These are phyloP conservation scores for Halophytophthora batemanensis DNA, from an alignment of 352 stramenopile species.

Conservation along the genomic window DNA sequence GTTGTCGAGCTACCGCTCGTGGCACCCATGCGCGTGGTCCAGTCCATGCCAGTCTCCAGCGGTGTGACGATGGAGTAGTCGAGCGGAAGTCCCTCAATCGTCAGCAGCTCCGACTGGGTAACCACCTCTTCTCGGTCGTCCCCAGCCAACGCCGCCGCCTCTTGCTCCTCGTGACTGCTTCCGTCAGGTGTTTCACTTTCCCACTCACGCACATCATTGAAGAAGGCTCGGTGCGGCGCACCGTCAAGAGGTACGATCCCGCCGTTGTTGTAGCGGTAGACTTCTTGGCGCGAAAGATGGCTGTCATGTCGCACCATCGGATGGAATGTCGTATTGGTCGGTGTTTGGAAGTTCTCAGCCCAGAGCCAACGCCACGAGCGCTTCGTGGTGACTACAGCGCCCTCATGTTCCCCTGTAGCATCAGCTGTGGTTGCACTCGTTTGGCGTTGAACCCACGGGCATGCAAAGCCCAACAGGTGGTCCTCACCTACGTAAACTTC, in stretches of 20 bases:
- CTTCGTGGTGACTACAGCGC: slow-evolving; percentile 38
- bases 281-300: slow-evolving; percentile 71
- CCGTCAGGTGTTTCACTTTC: slow-evolving; percentile 44
- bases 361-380: slow-evolving; percentile 61
- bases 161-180: slow-evolving; percentile 33
- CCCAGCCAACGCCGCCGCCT: slow-evolving; percentile 9
- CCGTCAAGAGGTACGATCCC: slow-evolving; percentile 85
- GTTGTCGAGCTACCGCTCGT: slow-evolving; percentile 14
- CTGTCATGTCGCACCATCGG: slow-evolving; percentile 84
- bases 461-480: slow-evolving; percentile 89
- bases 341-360: slow-evolving; percentile 24
- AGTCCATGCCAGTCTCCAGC: slow-evolving; percentile 54
- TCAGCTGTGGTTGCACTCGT: slow-evolving; percentile 5
- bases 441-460: slow-evolving; percentile 43
- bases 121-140: slow-evolving; percentile 46
- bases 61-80: slow-evolving; percentile 53
- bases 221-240: slow-evolving; percentile 71
- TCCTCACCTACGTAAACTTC: slow-evolving; percentile 95
- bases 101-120: slow-evolving; percentile 49
- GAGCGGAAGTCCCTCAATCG: slow-evolving; percentile 39
- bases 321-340: slow-evolving; percentile 41
- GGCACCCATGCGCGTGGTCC: slow-evolving; percentile 16
- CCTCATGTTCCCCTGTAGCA: slow-evolving; percentile 16
- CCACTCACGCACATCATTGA: slow-evolving; percentile 64
- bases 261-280: slow-evolving; percentile 81